Evolutionary conservation across 164 flowering plant species (phyloP), one percentile per base, ranked within the genome.

Genomic region (Chimonanthus salicifolius): DNA sequence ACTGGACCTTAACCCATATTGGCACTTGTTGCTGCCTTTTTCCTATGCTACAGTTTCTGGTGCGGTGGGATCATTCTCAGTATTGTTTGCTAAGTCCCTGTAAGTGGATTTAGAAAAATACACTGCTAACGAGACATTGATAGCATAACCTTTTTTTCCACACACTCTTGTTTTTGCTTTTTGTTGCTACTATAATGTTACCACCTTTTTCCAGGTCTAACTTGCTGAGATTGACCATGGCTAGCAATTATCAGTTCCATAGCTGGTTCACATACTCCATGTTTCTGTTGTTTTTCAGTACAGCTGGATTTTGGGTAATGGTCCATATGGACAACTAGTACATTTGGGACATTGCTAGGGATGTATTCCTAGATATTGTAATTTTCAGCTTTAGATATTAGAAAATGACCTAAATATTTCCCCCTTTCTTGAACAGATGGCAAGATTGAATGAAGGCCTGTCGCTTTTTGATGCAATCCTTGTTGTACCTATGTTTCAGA

Each of bases 401-500:
- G 69, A 66, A 47, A 11, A 43, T 5, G 58, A 54, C 60, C 11
- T 54, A 13, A 54, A 54, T 62, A 66, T 54, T 54, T 54, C 5
- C 16, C 16, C 60, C 5, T 54, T 64, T 58, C 49, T 77, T 73
- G 21, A 76, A 71, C 92, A 95, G 99, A 92, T 95, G 99, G 83
- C 99, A 63, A 86, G 99, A 77, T 82, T 95, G 81, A 95, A 93
- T 80, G 97, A 95, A 85, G 99, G 99, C 33, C 75, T 95, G 84
- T 78, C 99, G 49, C 77, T 93, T 72, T 95, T 87, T 74, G 98
- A 95, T 84, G 99, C 98, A 68, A 93, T 95, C 68, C 91, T 95
- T 72, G 90, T 95, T 70, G 98, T 93, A 71, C 99, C 98, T 33
- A 95, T 95, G 99, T 90, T 95, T 81, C 98, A 95, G 83, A 95